These are phyloP conservation scores for Blakeslea trispora DNA, from an alignment of 371 early-diverging fungal genomes.

Conservation along the genomic window DNA sequence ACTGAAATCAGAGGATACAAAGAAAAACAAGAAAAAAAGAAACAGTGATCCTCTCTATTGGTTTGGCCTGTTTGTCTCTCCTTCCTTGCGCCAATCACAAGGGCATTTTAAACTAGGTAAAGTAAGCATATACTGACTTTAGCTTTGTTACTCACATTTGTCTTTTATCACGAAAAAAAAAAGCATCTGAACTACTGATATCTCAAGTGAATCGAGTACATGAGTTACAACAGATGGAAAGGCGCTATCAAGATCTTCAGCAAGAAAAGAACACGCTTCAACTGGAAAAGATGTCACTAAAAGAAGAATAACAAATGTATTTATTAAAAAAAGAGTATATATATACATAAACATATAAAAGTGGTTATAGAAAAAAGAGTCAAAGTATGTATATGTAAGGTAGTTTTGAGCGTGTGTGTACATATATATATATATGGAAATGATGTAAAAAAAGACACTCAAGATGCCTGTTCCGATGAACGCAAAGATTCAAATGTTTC, in stretches of 20 bases:
- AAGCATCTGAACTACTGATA: conserved; percentile 24
- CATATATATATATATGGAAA: too few species aligned
- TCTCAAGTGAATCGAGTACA: conserved; percentile 40
- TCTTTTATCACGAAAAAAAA: background rate
- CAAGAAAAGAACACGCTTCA: conserved; percentile 24
- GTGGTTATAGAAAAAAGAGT: background rate
- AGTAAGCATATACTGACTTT: background rate
- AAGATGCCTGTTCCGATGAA: conserved; percentile 21
- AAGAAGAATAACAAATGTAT: conserved; percentile 6
- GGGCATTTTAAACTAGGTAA: conserved; percentile 50
- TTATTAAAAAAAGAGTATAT: too few species aligned
- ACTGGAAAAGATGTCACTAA: conserved; percentile 12
- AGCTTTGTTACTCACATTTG: too few species aligned
- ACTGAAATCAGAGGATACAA: conserved; percentile 12
- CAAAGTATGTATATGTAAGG: background rate
- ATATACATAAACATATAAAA: too few species aligned
- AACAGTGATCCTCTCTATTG: conserved; percentile 58
- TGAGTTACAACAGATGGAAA: conserved; percentile 35
- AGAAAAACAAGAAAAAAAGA: conserved; percentile 28
- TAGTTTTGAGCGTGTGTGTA: background rate
- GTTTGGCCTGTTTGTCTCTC: conserved; percentile 68
- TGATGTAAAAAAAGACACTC: conserved; percentile 1
- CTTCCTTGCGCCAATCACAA: conserved; percentile 57
- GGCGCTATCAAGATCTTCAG: conserved; percentile 28
- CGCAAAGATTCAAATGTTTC: conserved; percentile 27